These are phyloP conservation scores for Lasiodiplodia citricola DNA, from an alignment of 2,329 filamentous ascomycete species.

Conservation along the genomic window DNA sequence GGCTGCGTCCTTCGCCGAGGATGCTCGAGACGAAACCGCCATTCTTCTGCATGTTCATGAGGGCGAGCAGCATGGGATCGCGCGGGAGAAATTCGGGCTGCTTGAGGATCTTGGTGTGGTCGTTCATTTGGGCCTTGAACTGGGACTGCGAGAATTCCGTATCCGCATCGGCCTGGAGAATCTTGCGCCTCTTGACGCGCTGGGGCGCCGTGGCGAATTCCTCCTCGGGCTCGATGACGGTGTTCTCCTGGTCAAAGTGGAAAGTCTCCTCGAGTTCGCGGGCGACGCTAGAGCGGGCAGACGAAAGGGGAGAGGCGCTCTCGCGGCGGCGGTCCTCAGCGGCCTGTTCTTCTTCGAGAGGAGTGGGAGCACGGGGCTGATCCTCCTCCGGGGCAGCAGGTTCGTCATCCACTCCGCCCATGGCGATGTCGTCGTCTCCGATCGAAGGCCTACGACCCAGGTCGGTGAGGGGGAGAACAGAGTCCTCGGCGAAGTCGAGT, in stretches of 20 bases:
- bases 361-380: slow-evolving; percentile 11
- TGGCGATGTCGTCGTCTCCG: slow-evolving; percentile 45
- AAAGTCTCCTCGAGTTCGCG: slow-evolving; percentile 70
- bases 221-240: slow-evolving; percentile 57
- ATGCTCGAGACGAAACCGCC: slow-evolving; percentile 89
- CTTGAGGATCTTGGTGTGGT: slow-evolving; percentile 85
- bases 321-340: slow-evolving; percentile 44
- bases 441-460: slow-evolving; percentile 14
- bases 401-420: slow-evolving; percentile 52
- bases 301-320: slow-evolving; percentile 61
- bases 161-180: slow-evolving; percentile 80
- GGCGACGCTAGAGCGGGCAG: slow-evolving; percentile 56
- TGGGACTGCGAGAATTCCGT: slow-evolving; percentile 77
- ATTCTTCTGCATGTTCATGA: slow-evolving; percentile 90
- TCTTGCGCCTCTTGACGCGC: slow-evolving; percentile 77
- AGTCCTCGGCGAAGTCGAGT: slow-evolving; percentile 39
- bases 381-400: slow-evolving; percentile 31
- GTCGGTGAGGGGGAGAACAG: slow-evolving; percentile 31
- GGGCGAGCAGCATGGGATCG: slow-evolving; percentile 82
- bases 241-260: slow-evolving; percentile 42
- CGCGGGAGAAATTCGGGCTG: slow-evolving; percentile 82
- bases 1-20: slow-evolving; percentile 78
- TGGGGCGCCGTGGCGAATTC: slow-evolving; percentile 67
- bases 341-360: not conserved
- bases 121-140: slow-evolving; percentile 85